Conservation (phyloP, 2,329 filamentous ascomycete genomes). For the Claviceps sp. region DNA sequence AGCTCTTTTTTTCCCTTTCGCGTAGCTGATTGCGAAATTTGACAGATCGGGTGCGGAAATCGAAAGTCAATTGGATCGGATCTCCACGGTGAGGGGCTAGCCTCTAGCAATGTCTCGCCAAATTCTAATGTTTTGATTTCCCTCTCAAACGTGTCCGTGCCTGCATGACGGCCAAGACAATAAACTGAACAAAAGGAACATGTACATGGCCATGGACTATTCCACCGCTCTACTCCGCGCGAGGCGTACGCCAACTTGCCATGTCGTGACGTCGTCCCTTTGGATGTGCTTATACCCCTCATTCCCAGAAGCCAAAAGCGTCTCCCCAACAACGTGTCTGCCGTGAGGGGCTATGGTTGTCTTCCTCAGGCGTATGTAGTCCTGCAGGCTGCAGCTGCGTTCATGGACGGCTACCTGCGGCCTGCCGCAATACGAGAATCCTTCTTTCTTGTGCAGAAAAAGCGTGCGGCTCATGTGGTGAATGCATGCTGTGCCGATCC, state of each 20-base stretch:
- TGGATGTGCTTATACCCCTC: too few species aligned
- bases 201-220: neutral
- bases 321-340: too few species aligned
- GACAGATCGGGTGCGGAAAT: too few species aligned
- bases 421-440: neutral
- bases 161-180: neutral
- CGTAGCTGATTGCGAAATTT: too few species aligned
- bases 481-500: neutral
- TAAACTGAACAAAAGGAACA: neutral
- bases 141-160: neutral
- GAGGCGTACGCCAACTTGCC: too few species aligned
- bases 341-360: neutral
- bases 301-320: too few species aligned
- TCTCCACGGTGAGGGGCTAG: too few species aligned
- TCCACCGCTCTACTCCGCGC: neutral
- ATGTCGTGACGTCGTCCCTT: too few species aligned
- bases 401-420: neutral
- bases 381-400: neutral
- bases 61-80: neutral
- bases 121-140: neutral
- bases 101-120: neutral
- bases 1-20: too few species aligned
- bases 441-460: neutral
- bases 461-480: neutral
- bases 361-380: neutral